These are phyloP conservation scores for Setaria viridis DNA, from an alignment of 202 grass and related monocot genomes.

Conservation along the genomic window DNA sequence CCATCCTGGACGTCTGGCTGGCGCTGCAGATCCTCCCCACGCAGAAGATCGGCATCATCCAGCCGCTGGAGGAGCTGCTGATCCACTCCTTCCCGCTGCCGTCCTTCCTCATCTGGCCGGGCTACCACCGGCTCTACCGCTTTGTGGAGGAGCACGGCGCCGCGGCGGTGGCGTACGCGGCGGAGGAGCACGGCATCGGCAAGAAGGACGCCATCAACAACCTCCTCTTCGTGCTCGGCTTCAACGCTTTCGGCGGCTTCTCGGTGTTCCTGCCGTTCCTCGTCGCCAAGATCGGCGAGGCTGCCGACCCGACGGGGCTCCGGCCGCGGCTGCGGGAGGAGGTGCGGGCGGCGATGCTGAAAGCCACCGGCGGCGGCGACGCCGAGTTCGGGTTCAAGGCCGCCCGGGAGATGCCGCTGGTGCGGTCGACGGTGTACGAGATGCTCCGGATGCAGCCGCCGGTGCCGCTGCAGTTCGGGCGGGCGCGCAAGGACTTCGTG, in stretches of 20 bases:
- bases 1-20: conserved; percentile 76
- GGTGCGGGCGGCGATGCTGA: conserved; percentile 51
- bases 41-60: conserved; percentile 50
- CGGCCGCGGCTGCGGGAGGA: conserved; percentile 49
- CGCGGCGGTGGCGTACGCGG: conserved; percentile 46
- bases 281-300: conserved; percentile 51
- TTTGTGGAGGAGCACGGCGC: conserved; percentile 71
- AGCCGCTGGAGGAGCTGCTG: conserved; percentile 84
- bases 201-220: conserved; percentile 80
- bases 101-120: conserved; percentile 49
- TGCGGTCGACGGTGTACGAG: conserved; percentile 79
- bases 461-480: conserved; percentile 80
- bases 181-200: conserved; percentile 42
- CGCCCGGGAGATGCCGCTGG: conserved; percentile 69
- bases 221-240: conserved; percentile 91
- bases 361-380: not conserved
- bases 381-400: conserved; percentile 51
- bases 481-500: conserved; percentile 70
- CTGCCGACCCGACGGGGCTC: conserved; percentile 38
- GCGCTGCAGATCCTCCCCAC: conserved; percentile 76
- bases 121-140: conserved; percentile 70
- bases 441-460: conserved; percentile 78
- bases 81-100: conserved; percentile 84
- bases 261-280: conserved; percentile 69
- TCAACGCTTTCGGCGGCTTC: conserved; percentile 94